A percentile compares a stretch with the other conserved stretches of the same genome.
phyloP scores from a whole-genome alignment of 495 filamentous ascomycete species.

The Jackrogersella multiformis region DNA sequence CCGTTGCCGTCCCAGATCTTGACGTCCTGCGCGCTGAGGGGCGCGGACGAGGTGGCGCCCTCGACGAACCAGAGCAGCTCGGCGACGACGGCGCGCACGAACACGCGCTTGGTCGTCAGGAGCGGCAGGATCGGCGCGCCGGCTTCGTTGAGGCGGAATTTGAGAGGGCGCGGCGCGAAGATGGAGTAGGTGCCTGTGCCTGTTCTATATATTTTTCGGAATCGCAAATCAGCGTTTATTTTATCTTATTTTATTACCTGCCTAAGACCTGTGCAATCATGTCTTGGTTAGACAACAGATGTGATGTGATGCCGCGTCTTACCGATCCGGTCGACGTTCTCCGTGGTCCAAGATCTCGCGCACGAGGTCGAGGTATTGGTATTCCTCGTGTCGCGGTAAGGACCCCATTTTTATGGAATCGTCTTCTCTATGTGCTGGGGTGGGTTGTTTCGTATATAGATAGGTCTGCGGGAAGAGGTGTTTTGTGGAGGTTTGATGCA shows the following conservation, averaged over 20 bases:
- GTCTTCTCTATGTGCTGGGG: not conserved
- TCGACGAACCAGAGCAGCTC: slow-evolving; percentile 97
- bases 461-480: not conserved
- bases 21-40: slow-evolving; percentile 78
- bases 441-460: not conserved
- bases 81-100: slow-evolving; percentile 86
- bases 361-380: slow-evolving; percentile 81
- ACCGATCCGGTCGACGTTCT: slow-evolving; percentile 84
- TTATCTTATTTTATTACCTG: not conserved
- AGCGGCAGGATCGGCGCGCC: slow-evolving; percentile 78
- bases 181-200: slow-evolving; percentile 91
- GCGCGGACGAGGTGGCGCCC: slow-evolving; percentile 77
- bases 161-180: slow-evolving; percentile 85
- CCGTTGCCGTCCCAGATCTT: slow-evolving; percentile 99
- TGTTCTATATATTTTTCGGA: slow-evolving; percentile 63
- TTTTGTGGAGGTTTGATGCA: no score
- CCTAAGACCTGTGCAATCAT: no score
- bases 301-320: slow-evolving; percentile 31
- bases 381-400: slow-evolving; percentile 67
- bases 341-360: slow-evolving; percentile 76
- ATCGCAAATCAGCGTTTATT: not conserved
- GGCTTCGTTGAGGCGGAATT: slow-evolving; percentile 78
- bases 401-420: slow-evolving; percentile 19
- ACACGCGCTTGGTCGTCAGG: slow-evolving; percentile 96
- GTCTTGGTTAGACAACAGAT: not conserved